These are phyloP conservation scores for Suhomyces coccinellae DNA, from an alignment of 1,139 yeast species.

Conservation along the genomic window DNA sequence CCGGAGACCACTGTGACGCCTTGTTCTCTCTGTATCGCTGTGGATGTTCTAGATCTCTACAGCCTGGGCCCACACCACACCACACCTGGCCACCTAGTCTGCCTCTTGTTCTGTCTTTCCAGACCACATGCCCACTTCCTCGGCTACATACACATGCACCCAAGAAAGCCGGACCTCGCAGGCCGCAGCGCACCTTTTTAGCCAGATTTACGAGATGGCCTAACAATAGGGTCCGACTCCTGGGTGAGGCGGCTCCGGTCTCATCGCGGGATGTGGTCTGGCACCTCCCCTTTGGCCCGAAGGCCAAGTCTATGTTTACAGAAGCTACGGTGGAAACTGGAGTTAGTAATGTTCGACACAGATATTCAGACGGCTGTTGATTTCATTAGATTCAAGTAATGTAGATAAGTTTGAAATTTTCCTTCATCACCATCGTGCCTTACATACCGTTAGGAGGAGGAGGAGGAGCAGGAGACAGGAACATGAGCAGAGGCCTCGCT, in stretches of 20 bases:
- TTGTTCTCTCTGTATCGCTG: too few species aligned
- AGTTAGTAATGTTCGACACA: conserved; percentile 7
- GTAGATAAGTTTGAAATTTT: conserved; percentile 17
- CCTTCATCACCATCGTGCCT: conserved; percentile 13
- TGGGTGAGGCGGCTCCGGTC: neutral
- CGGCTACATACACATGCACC: neutral
- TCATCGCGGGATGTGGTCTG: neutral
- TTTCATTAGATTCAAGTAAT: conserved; percentile 17
- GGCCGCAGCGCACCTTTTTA: neutral
- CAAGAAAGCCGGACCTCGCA: neutral
- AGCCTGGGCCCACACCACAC: too few species aligned
- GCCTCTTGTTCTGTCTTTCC: too few species aligned
- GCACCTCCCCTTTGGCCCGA: neutral
- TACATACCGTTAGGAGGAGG: conserved; percentile 3
- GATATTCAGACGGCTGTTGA: conserved; percentile 6
- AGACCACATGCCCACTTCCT: neutral
- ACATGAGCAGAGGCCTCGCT: too few species aligned
- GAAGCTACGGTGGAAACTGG: neutral
- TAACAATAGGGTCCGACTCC: too few species aligned
- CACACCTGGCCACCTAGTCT: too few species aligned
- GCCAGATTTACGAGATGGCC: conserved; percentile 2
- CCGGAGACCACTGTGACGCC: too few species aligned
- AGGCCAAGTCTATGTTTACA: neutral
- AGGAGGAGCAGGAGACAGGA: too few species aligned
- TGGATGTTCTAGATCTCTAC: too few species aligned